Base-by-base conservation (phyloP, 768 basidiomycete species). In the Tricholoma flavovirens region DNA sequence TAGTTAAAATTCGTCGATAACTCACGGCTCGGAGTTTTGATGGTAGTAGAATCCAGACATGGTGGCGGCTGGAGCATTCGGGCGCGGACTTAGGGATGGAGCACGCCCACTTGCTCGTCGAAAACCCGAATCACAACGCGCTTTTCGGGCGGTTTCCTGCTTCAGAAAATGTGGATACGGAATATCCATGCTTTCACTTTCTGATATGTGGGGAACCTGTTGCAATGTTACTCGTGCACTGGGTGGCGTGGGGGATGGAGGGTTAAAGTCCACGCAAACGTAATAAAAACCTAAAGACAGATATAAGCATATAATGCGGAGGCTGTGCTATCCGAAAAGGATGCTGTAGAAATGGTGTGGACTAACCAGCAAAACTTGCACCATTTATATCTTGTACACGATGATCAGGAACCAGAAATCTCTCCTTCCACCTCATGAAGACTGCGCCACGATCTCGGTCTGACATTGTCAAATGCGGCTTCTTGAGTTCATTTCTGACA, bases 391-490 rank as follows among this genome's bases (percentile, higher is more conserved):
- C 92, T 69, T 90, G 86, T 29, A 96, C 90, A 57, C 86, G 83
- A 73, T 95, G 91, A 69, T 95, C 91, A 2, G 94, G 94, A n/a
- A 98, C 90, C 53, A 98, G 76, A 71, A 97, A 98, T 65, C 87
- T 79, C 73, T 98, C 96, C 73, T 98, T 98, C 89, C 93, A 95
- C 58, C 96, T 79, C 88, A 98, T 93, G 69, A 98, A 98, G 29
- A 94, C 84, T 22, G 87, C 87, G 1, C 87, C 87, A 49, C 87
- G 81, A 64, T 88, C 86, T 40, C 87, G 77, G 64, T 89, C 88
- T 46, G 82, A 73, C 65, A 96, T 86, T 40, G 89, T 91, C 69
- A 91, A 65, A 59, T 85, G 80, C 0, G 93, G 92, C 66, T 82
- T 77, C 67, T 86, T 82, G 59, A 94, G 79, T 65, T 95, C 90